These are phyloP conservation scores for Penicillium expansum DNA, from an alignment of 2,329 filamentous ascomycete genomes.

Conservation along the genomic window DNA sequence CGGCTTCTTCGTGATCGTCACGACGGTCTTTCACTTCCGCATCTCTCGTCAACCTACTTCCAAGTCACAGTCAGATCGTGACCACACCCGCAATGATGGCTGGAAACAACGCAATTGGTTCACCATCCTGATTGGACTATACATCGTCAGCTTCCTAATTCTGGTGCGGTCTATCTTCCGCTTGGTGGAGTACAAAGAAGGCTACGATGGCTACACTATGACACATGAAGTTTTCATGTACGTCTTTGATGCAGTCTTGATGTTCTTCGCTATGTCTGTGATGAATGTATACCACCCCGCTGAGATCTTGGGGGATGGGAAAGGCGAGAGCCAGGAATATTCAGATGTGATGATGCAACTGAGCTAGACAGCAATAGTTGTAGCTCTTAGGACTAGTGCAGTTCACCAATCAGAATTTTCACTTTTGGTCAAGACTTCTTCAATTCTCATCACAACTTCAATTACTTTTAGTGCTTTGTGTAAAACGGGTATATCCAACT, in stretches of 20 bases:
- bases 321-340: constrained; percentile 1
- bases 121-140: constrained; percentile 19
- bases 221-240: constrained; percentile 30
- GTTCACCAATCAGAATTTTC: background rate
- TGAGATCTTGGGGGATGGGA: constrained; percentile 20
- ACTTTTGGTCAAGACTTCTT: background rate
- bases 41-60: constrained; percentile 26
- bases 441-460: background rate
- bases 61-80: constrained; percentile 12
- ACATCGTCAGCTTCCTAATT: constrained; percentile 24
- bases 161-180: constrained; percentile 29
- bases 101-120: constrained; percentile 21
- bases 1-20: constrained; percentile 53
- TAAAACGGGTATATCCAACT: constrained; percentile 10
- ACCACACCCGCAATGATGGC: constrained; percentile 6
- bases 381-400: background rate
- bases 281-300: constrained; percentile 25
- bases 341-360: constrained; percentile 12
- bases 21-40: constrained; percentile 51
- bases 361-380: background rate
- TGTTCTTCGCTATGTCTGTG: constrained; percentile 25
- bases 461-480: background rate
- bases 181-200: constrained; percentile 29
- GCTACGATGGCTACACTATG: constrained; percentile 28
- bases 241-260: constrained; percentile 29